Evolutionary conservation across 2,329 filamentous ascomycete genomes (phyloP), one percentile per base, ranked within the genome.

Genomic region (Xylariaceae sp.): DNA sequence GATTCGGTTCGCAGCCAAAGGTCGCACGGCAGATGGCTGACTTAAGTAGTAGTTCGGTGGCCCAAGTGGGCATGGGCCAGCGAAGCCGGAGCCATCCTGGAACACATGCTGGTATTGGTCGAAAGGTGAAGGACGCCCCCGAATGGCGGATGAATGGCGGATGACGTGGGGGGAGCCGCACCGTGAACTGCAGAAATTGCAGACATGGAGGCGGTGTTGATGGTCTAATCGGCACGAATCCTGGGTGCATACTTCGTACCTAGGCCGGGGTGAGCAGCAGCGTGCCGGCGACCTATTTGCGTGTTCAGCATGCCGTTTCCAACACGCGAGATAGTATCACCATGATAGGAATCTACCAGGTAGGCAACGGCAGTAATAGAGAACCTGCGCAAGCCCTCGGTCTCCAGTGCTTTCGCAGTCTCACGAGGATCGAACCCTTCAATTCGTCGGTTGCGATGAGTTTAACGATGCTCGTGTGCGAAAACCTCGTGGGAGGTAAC

Each of bases 61-160:
- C 40, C 40, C n/a, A 48, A 47, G 47, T 39, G 22, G 47, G 34
- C n/a, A 39, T 47, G 48, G 41, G 41, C 13, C 4, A 26, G 48
- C 18, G 41, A 44, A 44, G 49, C 41, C 34, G 42, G 44, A 32
- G 30, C 21, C n/a, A 19, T 53, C 53, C 46, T 48, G 42, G 55
- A 42, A 22, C 13, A n/a, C 40, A 22, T 21, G 29, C 40, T 22
- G 10, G 19, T 9, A 26, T 43, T 43, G 18, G 41, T 26, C 21
- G 41, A 26, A 29, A 29, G 21, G 16, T 13, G 22, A 26, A 16
- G 16, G 41, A 16, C 21, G 22, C 41, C 41, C 41, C 8, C 40
- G 12, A 42, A 42, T 42, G n/a, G n/a, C n/a, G n/a, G n/a, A 43
- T 21, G 15, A 43, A 43, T 43, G 21, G 21, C 22, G 21, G 21